phyloP scores from a whole-genome alignment of 176 grass and related monocot genomes.

The Oryza nivara region DNA sequence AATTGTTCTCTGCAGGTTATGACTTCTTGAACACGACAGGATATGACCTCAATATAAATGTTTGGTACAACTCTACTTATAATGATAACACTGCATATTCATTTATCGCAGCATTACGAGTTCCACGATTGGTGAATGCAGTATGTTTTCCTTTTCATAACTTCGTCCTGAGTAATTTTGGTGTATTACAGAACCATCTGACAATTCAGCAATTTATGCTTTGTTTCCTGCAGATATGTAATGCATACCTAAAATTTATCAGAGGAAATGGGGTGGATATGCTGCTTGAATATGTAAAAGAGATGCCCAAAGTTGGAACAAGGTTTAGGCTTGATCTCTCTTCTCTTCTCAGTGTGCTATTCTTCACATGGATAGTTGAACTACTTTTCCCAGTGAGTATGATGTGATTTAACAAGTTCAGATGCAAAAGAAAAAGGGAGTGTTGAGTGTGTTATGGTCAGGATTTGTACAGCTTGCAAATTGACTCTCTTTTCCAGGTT shows the following conservation, averaged over 20 bases:
- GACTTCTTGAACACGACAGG: conserved; percentile 72
- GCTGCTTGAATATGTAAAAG: conserved; percentile 79
- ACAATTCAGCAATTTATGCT: conserved; percentile 12
- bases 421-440: background rate
- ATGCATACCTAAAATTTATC: conserved; percentile 68
- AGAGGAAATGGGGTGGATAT: conserved; percentile 53
- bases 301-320: conserved; percentile 84
- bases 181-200: background rate
- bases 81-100: conserved; percentile 60
- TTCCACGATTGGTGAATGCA: conserved; percentile 80
- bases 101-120: conserved; percentile 52
- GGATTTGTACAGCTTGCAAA: conserved; percentile 28
- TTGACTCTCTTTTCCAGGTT: conserved; percentile 45
- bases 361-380: conserved; percentile 89
- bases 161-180: conserved; percentile 25
- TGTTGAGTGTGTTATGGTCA: background rate
- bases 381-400: conserved; percentile 93
- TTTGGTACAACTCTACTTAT: conserved; percentile 96
- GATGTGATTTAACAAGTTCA: conserved; percentile 36
- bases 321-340: conserved; percentile 58
- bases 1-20: conserved; percentile 68
- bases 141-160: conserved; percentile 51
- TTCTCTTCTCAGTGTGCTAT: conserved; percentile 79
- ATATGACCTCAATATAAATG: conserved; percentile 59
- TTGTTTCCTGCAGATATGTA: conserved; percentile 62